Percentiles rank a stretch among this genome's conserved stretches.
Evolutionary conservation across 345 rosid genomes (phyloP).

Genomic region (Aurinia saxatilis): DNA sequence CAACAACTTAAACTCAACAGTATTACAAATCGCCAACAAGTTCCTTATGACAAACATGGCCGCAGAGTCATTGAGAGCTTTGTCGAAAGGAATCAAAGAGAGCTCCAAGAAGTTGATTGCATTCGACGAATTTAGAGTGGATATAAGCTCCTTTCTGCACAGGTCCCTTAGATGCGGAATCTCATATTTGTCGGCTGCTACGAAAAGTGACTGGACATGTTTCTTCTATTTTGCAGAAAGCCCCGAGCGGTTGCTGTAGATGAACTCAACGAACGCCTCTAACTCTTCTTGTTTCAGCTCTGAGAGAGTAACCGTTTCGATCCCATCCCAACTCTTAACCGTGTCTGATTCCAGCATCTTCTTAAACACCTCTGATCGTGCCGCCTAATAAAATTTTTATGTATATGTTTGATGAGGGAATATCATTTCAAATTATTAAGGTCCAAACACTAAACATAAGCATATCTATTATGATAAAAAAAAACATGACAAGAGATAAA

Average conservation of each 20-base stretch:
- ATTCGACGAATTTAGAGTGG: neutral
- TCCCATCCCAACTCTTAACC: neutral
- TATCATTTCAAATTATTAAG: no score
- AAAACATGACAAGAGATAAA: no score
- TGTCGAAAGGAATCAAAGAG: neutral
- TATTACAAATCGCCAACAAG: neutral
- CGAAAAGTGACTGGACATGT: neutral
- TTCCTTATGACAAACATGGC: neutral
- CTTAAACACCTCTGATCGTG: neutral
- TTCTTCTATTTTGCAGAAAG: neutral
- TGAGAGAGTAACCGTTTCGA: neutral
- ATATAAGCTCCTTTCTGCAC: neutral
- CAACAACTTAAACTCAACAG: neutral
- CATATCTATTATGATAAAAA: no score
- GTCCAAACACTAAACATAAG: no score
- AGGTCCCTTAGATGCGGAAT: neutral
- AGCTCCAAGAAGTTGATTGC: neutral
- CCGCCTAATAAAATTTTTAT: neutral
- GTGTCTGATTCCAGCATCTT: neutral
- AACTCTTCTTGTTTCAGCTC: conserved; percentile 9
- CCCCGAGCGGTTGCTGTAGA: neutral
- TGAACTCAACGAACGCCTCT: conserved; percentile 4
- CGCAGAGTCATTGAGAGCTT: neutral
- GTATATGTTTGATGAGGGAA: no score
- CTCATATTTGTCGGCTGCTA: conserved; percentile 7